Conservation (phyloP, 495 filamentous ascomycete species). For the Lophiostoma macrostomum region DNA sequence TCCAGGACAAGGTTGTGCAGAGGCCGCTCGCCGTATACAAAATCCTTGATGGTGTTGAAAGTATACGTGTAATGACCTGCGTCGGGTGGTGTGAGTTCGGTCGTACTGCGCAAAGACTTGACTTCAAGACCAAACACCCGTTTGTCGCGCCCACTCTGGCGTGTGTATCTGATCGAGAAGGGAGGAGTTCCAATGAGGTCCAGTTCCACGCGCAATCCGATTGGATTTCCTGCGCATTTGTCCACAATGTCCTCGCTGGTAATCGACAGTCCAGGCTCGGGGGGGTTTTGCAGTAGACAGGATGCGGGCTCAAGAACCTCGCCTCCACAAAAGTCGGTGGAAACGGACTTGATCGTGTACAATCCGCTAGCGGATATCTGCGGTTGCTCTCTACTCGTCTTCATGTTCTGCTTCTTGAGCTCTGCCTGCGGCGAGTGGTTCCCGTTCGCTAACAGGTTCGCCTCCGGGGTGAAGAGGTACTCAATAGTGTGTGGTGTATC, state of each 20-base stretch:
- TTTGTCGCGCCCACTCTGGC: slow-evolving; percentile 57
- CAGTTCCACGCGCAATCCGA: slow-evolving; percentile 82
- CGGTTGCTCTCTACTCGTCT: slow-evolving; percentile 42
- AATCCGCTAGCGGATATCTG: slow-evolving; percentile 73
- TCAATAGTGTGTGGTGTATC: slow-evolving; percentile 57
- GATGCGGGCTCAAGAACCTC: slow-evolving; percentile 90
- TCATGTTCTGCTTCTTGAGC: slow-evolving; percentile 52
- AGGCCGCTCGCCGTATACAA: slow-evolving; percentile 65
- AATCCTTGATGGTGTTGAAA: slow-evolving; percentile 76
- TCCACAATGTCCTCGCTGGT: slow-evolving; percentile 78
- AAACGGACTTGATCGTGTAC: slow-evolving; percentile 75
- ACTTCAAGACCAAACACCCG: slow-evolving; percentile 52
- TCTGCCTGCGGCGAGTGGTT: slow-evolving; percentile 57
- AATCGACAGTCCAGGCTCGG: slow-evolving; percentile 74
- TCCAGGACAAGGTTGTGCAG: slow-evolving; percentile 58
- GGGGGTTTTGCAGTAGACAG: slow-evolving; percentile 84
- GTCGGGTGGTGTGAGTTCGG: slow-evolving; percentile 75
- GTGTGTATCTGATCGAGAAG: slow-evolving; percentile 71
- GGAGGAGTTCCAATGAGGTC: slow-evolving; percentile 88
- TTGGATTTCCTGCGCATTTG: slow-evolving; percentile 88
- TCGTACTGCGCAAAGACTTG: slow-evolving; percentile 66
- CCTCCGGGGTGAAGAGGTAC: slow-evolving; percentile 68
- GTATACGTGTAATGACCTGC: slow-evolving; percentile 85
- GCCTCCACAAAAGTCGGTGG: slow-evolving; percentile 75
- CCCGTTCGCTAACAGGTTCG: slow-evolving; percentile 59